Evolutionary conservation across 768 basidiomycete species (phyloP), one percentile per base, ranked within the genome.

Genomic region (Lentinula sp.): DNA sequence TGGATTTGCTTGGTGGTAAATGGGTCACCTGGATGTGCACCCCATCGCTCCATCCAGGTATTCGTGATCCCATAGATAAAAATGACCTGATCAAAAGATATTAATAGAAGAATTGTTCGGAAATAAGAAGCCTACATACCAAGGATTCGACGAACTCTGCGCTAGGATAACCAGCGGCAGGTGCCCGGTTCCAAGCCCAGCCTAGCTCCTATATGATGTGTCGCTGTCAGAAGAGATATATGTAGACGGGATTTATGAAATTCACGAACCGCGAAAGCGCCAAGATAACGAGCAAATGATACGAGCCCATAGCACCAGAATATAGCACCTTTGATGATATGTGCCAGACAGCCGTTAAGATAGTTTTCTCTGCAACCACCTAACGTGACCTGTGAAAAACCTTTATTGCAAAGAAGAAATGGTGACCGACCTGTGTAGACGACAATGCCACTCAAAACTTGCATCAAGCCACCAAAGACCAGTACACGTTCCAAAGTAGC

Each of bases 41-140:
- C 95, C 65, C 96, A 91, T 45, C 96, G 84, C 74, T 98, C 96
- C 91, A 98, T 93, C 93, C 93, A 98, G 15, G 90, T 93, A 70
- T 98, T 96, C 46, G 93, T 89, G 37, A 84, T 78, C 7, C 95
- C 95, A 69, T 98, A 98, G 0, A 86, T 37, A 74, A 95, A 95
- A 67, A 98, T 95, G 56, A 93, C 81, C 46, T 48, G 8, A n/a
- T 18, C 12, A 23, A 10, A 5, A 10, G 7, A 20, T 23, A 16
- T 18, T 18, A 48, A 48, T 3, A 20, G 46, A 9, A 20, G 37
- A 9, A 23, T 23, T 23, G 20, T 12, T 12, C 8, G 20, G 9
- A 3, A 23, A 7, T 3, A 20, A 48, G 9, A 23, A 48, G 23
- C 16, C 8, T 20, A 23, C 46, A 20, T 48, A 48, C 46, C 9